Conservation (phyloP, 768 basidiomycete genomes). For the Pholiota conissans region DNA sequence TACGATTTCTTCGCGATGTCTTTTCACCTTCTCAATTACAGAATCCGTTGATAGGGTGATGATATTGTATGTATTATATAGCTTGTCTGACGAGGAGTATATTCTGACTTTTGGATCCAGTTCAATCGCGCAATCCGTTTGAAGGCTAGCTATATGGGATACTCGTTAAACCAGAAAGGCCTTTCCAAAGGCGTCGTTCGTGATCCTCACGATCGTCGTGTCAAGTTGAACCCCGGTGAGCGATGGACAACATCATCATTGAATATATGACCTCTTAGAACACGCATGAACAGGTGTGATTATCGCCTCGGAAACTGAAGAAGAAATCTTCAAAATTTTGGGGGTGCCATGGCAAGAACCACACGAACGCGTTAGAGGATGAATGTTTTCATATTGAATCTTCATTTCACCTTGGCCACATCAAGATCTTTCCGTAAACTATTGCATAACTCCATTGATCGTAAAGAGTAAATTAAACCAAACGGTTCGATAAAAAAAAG, state of each 20-base stretch:
- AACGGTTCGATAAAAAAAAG: too few relatives aligned
- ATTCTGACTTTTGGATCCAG: slow-evolving; percentile 35
- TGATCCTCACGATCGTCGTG: slow-evolving; percentile 58
- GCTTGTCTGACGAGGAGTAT: too few relatives aligned
- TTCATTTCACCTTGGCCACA: too few relatives aligned
- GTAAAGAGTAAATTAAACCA: too few relatives aligned
- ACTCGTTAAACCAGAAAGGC: slow-evolving; percentile 86
- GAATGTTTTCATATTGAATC: too few relatives aligned
- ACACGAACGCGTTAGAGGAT: slow-evolving; percentile 63
- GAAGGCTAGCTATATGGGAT: slow-evolving; percentile 80
- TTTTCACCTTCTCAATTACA: slow-evolving; percentile 1
- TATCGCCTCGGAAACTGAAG: slow-evolving; percentile 81
- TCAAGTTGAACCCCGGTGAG: slow-evolving; percentile 58
- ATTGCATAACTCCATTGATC: too few relatives aligned
- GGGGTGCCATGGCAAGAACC: slow-evolving; percentile 84
- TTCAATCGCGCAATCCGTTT: slow-evolving; percentile 89
- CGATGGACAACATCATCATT: neutral
- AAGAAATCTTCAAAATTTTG: slow-evolving; percentile 81
- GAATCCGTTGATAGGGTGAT: slow-evolving; percentile 57
- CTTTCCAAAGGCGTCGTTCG: slow-evolving; percentile 73
- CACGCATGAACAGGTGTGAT: slow-evolving; percentile 65
- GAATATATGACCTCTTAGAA: neutral
- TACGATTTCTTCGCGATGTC: slow-evolving; percentile 7
- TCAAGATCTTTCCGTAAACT: too few relatives aligned
- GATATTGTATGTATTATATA: slow-evolving; percentile 65